Conservation (phyloP, 1,139 yeast genomes). For the Geotrichum candidum region DNA sequence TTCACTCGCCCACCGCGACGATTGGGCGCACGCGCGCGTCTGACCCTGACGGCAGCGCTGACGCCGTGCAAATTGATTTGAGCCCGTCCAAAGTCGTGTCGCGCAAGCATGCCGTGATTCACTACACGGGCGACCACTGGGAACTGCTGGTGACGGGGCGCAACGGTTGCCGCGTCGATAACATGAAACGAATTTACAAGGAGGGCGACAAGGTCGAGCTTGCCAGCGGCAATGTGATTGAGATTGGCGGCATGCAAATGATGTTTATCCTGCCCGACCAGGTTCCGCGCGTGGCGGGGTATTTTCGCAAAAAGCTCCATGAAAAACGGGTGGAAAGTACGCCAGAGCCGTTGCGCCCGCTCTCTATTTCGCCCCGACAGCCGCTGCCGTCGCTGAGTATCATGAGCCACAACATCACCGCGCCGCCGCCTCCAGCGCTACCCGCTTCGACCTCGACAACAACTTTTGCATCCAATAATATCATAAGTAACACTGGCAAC, state of each 20-base stretch:
- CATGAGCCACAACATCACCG: background rate
- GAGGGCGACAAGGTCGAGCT: constrained; percentile 44
- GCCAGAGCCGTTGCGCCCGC: background rate
- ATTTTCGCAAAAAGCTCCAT: background rate
- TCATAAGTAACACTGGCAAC: background rate
- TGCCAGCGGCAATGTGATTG: constrained; percentile 80
- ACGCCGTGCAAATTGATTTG: constrained; percentile 68
- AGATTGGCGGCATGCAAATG: constrained; percentile 97
- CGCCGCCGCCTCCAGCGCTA: background rate
- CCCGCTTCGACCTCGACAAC: background rate
- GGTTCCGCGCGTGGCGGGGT: constrained; percentile 44
- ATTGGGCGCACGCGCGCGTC: constrained; percentile 81
- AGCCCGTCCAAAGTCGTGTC: constrained; percentile 97
- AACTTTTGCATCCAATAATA: background rate
- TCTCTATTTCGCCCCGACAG: background rate
- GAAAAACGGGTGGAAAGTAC: background rate
- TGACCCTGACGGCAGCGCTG: constrained; percentile 26
- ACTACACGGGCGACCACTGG: constrained; percentile 79
- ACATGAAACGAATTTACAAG: constrained; percentile 42
- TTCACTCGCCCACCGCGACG: constrained; percentile 56
- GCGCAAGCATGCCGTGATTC: constrained; percentile 79
- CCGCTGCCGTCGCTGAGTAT: background rate
- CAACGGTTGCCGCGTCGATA: constrained; percentile 86
- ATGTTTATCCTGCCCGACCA: constrained; percentile 95
- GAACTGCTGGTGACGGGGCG: constrained; percentile 77